Base-by-base conservation (phyloP, 257 asterid genomes). In the Voacanga thouarsii region DNA sequence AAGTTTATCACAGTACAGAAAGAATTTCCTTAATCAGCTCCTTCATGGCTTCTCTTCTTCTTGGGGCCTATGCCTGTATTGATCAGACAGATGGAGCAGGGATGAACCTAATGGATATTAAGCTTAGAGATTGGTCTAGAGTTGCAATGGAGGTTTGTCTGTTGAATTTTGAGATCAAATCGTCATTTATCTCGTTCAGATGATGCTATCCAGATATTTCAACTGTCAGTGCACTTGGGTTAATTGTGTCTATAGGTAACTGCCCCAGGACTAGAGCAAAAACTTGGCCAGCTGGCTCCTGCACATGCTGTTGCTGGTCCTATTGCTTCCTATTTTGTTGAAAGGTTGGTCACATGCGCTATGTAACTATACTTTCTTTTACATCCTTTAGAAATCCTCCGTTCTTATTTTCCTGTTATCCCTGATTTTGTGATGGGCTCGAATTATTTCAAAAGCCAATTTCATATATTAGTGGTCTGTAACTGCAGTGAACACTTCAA, bases 11-110 rank as follows among this genome's bases (percentile, higher is more conserved):
- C 75, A 81, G 80, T 69, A 92, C 97, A 0, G 97, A 91, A 83
- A 92, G 97, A 60, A 88, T 92, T 77, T 92, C 97, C 10, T 79
- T 92, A 12, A 91, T 92, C 63, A 91, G 96, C 84, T 91, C 97
- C 19, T 91, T 92, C 80, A 87, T 91, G 96, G 96, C 97, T 37
- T 92, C 97, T 41, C 79, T 92, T 75, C 89, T 93, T 51, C 85
- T 72, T 18, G 97, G 96, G 72, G 82, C 80, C 14, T 93, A 91
- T 79, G 97, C 97, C 45, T 77, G 86, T 78, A 93, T 93, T 44
- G 97, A 93, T 93, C 94, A 91, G 28, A 91, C 97, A 15, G 97
- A 93, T 83, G 97, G 97, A 50, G 97, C 97, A 0, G 97, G 97
- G 84, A 93, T 93, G 97, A 93, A 93, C 72, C 77, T 93, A 82